A percentile compares a stretch with the other conserved stretches of the same genome.
phyloP scores from a whole-genome alignment of 2,329 filamentous ascomycete species.

The Colletotrichum musicola region DNA sequence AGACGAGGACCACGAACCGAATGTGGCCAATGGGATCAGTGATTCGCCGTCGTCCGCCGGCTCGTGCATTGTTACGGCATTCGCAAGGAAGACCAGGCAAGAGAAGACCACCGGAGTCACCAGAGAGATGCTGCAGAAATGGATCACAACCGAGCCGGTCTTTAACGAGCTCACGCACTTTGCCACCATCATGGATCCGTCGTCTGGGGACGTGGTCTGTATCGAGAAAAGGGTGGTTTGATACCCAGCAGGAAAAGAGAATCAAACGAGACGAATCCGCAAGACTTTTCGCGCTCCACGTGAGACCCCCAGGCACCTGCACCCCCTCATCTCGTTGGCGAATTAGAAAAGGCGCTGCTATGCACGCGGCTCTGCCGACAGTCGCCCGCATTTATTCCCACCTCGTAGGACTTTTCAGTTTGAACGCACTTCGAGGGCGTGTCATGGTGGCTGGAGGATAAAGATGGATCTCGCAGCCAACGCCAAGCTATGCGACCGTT shows the following conservation, averaged over 20 bases:
- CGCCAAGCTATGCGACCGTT: not conserved
- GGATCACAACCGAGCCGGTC: conserved; percentile 65
- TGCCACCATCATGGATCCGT: conserved; percentile 68
- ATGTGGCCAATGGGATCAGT: conserved; percentile 39
- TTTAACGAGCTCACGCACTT: conserved; percentile 72
- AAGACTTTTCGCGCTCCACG: not conserved
- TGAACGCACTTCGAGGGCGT: not conserved
- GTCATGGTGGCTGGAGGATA: too few relatives aligned
- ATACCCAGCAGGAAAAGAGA: not conserved
- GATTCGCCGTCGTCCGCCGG: not conserved
- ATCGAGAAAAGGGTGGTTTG: not conserved
- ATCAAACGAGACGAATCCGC: not conserved
- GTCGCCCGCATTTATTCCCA: too few relatives aligned
- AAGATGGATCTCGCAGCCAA: not conserved
- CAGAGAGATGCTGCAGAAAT: conserved; percentile 53
- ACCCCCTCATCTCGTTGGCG: too few relatives aligned
- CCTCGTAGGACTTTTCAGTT: not conserved
- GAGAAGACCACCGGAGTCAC: conserved; percentile 37
- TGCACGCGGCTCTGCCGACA: too few relatives aligned
- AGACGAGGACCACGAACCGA: conserved; percentile 22
- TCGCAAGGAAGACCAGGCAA: rapidly evolving
- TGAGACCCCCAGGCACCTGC: too few relatives aligned
- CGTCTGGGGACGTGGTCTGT: conserved; percentile 1
- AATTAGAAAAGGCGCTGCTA: too few relatives aligned
- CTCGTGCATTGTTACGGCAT: not conserved